Percentiles rank a stretch among this genome's conserved stretches.
Evolutionary conservation across 768 basidiomycete genomes (phyloP).

Genomic region (Trametes cingulata): DNA sequence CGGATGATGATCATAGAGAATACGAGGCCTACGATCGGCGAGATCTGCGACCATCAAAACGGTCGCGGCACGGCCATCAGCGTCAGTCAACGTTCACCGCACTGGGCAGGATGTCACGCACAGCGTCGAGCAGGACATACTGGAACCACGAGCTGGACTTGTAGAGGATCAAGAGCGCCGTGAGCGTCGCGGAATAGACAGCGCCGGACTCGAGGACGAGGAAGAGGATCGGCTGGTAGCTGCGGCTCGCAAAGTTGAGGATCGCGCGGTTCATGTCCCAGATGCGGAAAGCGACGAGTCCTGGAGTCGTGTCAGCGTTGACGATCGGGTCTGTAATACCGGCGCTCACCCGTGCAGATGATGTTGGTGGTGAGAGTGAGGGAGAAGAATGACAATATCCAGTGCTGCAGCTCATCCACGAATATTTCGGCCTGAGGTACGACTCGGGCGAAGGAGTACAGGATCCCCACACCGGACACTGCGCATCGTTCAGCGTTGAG

Average conservation of each 20-base stretch:
- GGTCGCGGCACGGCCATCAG: neutral
- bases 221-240: slow-evolving; percentile 35
- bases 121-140: slow-evolving; percentile 39
- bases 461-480: slow-evolving; percentile 33
- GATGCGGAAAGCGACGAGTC: slow-evolving; percentile 38
- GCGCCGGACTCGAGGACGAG: slow-evolving; percentile 41
- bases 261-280: slow-evolving; percentile 36
- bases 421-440: slow-evolving; percentile 35
- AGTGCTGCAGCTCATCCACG: slow-evolving; percentile 33
- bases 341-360: slow-evolving; percentile 36
- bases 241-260: slow-evolving; percentile 26
- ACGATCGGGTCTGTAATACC: neutral
- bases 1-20: slow-evolving; percentile 45
- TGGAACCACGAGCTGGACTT: slow-evolving; percentile 38
- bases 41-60: neutral
- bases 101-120: slow-evolving; percentile 23
- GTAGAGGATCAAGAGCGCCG: slow-evolving; percentile 36
- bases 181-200: slow-evolving; percentile 38
- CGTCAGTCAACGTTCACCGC: neutral
- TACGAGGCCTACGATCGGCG: slow-evolving; percentile 32
- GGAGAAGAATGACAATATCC: slow-evolving; percentile 43
- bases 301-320: slow-evolving; percentile 5
- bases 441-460: slow-evolving; percentile 35
- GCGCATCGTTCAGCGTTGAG: too few relatives aligned
- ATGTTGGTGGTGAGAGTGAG: slow-evolving; percentile 40